Conservation (phyloP, 768 basidiomycete species). For the Termitomyces sp. region DNA sequence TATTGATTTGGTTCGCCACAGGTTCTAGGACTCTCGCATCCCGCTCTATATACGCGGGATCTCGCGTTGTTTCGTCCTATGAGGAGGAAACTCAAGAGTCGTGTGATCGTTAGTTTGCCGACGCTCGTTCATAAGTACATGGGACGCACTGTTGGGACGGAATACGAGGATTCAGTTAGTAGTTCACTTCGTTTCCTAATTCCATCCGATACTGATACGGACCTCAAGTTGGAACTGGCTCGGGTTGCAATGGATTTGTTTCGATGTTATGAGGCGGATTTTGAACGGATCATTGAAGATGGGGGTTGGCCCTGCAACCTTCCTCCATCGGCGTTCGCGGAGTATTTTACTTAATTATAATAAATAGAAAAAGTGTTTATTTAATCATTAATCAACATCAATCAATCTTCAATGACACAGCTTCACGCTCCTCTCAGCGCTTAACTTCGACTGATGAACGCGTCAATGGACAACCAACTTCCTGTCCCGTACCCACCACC, state of each 20-base stretch:
- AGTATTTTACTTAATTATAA: conserved; percentile 24
- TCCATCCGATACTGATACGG: not conserved
- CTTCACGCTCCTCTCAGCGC: too few species aligned
- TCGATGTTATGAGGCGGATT: conserved; percentile 42
- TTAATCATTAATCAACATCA: not conserved
- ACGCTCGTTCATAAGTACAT: conserved; percentile 41
- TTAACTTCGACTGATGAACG: not conserved
- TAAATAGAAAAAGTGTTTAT: not conserved
- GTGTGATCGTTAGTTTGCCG: conserved; percentile 30
- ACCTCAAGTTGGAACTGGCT: conserved; percentile 39
- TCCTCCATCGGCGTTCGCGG: conserved; percentile 27
- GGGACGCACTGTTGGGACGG: conserved; percentile 36
- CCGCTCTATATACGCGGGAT: conserved; percentile 49
- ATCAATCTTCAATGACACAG: not conserved
- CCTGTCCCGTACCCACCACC: conserved; percentile 4
- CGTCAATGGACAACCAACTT: conserved; percentile 11
- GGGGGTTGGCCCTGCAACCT: conserved; percentile 50
- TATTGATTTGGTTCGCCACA: conserved; percentile 15
- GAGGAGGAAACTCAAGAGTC: conserved; percentile 34
- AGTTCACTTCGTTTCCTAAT: conserved; percentile 1
- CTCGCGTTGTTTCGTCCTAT: conserved; percentile 48
- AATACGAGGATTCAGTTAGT: conserved; percentile 43
- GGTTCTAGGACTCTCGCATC: conserved; percentile 48
- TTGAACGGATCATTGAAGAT: conserved; percentile 37
- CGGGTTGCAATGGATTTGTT: conserved; percentile 49